Evolutionary conservation across 805 yeast genomes (phyloP), one percentile per base, ranked within the genome.

Genomic region (Candida argentea): DNA sequence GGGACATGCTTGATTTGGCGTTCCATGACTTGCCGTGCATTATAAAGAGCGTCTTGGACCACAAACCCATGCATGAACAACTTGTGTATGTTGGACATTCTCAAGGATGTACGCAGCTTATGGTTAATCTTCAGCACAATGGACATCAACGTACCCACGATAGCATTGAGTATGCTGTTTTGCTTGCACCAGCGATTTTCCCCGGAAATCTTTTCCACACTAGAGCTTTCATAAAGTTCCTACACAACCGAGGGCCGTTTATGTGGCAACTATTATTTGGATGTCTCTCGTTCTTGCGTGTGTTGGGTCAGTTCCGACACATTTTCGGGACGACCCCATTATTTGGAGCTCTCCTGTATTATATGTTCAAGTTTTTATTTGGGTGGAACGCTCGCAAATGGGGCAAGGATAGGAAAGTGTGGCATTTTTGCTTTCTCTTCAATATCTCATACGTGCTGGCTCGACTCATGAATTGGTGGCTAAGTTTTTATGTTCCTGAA

Each of bases 381-480:
- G 83, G 79, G 30, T 91, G 97, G 97, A 73, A 69, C 45, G 94
- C 85, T 42, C 50, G 50, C 9, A 60, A 80, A 16, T 91, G 96
- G 57, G 55, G 56, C 25, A 31, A 42, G 79, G 81, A 86, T 46
- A 60, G 55, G 15, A 55, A 65, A 16, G 55, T 84, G 14, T 64
- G 89, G 42, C 70, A 72, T 35, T 64, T 87, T 19, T 85, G 83
- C 52, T 86, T 89, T 37, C 53, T 87, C 5, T 87, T 85, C 48
- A 79, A 94, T 3, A 95, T 95, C 0, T 83, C 81, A 4, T 81
- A 72, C 48, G 79, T 87, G 10, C 77, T 93, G 15, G 66, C 85
- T 1, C 73, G 75, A 38, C 60, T 83, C 32, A 86, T 89, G 94
- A 66, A 73, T 25, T 91, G 97, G 96, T 89, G 97, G 97, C 58